Conservation (phyloP, 2,329 filamentous ascomycete genomes). For the Dryadomyces sulphureus region DNA sequence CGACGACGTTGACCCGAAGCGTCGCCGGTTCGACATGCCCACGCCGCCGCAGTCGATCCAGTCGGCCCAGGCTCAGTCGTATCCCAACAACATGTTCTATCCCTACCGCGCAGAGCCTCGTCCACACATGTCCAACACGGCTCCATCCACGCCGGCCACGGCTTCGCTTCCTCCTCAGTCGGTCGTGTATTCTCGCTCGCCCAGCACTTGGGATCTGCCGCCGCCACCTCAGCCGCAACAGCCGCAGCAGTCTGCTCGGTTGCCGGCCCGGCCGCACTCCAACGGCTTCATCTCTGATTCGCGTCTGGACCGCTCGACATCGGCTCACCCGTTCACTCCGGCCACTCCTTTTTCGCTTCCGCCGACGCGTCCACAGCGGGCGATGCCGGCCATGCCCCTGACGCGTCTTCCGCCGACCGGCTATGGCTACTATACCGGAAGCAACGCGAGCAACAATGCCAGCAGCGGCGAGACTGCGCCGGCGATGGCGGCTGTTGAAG, state of each 20-base stretch:
- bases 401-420: conserved; percentile 1
- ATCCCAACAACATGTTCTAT: neutral
- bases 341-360: neutral
- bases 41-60: conserved; percentile 11
- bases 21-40: conserved; percentile 39
- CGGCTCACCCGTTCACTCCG: no score
- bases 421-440: no score
- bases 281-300: neutral
- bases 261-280: neutral
- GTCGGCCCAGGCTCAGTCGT: neutral
- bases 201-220: neutral
- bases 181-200: neutral
- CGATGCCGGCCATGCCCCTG: neutral
- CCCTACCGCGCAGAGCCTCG: neutral
- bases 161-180: neutral
- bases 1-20: conserved; percentile 46
- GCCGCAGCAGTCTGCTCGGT: neutral
- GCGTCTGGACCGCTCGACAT: no score
- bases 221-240: neutral
- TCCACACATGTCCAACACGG: neutral
- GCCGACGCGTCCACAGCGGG: neutral
- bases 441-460: no score
- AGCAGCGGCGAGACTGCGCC: no score
- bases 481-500: no score
- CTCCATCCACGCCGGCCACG: neutral